These are phyloP conservation scores for Candida insectorum DNA, from an alignment of 805 yeast species.

Conservation along the genomic window DNA sequence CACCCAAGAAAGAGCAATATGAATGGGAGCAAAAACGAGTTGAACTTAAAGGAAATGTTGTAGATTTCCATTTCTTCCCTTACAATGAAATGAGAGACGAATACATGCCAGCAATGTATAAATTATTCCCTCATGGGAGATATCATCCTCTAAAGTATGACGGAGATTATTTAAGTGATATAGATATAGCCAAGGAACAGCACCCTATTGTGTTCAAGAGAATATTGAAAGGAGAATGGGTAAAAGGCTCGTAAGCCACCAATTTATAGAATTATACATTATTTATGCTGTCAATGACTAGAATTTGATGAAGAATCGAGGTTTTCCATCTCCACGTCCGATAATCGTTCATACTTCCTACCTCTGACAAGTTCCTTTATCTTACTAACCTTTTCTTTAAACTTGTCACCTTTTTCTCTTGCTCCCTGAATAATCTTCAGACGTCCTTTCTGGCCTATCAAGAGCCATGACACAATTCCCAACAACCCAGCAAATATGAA, in stretches of 20 bases:
- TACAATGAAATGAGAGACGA: conserved; percentile 19
- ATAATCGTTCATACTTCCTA: background rate
- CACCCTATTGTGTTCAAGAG: conserved; percentile 21
- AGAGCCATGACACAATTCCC: conserved; percentile 23
- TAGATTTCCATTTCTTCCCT: conserved; percentile 34
- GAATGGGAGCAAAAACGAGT: conserved; percentile 27
- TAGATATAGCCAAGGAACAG: conserved; percentile 15
- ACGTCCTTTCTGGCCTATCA: conserved; percentile 23
- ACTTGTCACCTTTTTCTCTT: background rate
- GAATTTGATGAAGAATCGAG: too few relatives aligned
- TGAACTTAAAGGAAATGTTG: conserved; percentile 12
- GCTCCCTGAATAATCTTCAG: background rate
- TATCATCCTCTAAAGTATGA: conserved; percentile 26
- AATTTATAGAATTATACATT: too few relatives aligned
- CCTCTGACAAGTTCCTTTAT: background rate
- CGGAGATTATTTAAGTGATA: conserved; percentile 20
- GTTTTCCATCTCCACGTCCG: background rate
- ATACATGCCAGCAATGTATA: conserved; percentile 23
- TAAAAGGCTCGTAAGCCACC: too few relatives aligned
- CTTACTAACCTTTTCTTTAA: background rate
- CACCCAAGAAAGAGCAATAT: conserved; percentile 36
- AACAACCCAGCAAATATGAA: conserved; percentile 25
- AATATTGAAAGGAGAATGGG: too few relatives aligned
- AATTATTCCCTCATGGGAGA: conserved; percentile 25
- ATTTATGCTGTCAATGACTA: too few relatives aligned